A percentile compares a stretch with the other conserved stretches of the same genome.
phyloP scores from a whole-genome alignment of 1,284 basidiomycete genomes.

The Cutaneotrichosporon dermatis region DNA sequence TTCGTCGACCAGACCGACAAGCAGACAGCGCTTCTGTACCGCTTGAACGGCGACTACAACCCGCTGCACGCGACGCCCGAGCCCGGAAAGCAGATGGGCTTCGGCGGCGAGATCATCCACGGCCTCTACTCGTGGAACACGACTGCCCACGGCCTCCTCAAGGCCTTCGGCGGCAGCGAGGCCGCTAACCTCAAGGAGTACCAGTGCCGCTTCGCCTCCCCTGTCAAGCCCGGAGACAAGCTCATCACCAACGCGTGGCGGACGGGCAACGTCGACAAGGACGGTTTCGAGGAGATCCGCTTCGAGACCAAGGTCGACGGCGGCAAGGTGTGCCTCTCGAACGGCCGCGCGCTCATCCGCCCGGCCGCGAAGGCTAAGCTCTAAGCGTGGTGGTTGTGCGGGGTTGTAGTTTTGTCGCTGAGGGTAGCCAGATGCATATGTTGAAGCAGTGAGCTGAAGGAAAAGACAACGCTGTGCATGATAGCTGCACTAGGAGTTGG shows the following conservation, averaged over 20 bases:
- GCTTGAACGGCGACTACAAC: conserved; percentile 24
- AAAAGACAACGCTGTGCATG: too few relatives aligned
- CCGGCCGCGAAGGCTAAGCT: conserved; percentile 7
- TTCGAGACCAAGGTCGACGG: conserved; percentile 17
- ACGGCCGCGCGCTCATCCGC: conserved; percentile 18
- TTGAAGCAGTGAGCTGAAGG: too few relatives aligned
- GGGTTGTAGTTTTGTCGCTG: too few relatives aligned
- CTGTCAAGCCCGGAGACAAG: conserved; percentile 21
- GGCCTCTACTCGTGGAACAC: conserved; percentile 23
- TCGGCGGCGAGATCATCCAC: conserved; percentile 23
- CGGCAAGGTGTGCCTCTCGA: conserved; percentile 16
- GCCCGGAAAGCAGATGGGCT: conserved; percentile 22
- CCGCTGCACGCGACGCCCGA: conserved; percentile 21
- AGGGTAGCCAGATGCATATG: too few relatives aligned
- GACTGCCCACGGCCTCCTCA: conserved; percentile 19
- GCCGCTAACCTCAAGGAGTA: conserved; percentile 19
- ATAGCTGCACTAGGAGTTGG: too few relatives aligned
- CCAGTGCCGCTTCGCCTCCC: conserved; percentile 18
- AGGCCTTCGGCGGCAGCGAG: conserved; percentile 14
- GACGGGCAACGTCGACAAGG: conserved; percentile 19
- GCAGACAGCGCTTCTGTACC: conserved; percentile 19
- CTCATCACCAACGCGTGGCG: conserved; percentile 16
- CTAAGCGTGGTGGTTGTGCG: neutral
- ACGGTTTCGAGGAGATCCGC: conserved; percentile 21
- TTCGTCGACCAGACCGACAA: conserved; percentile 13